Conservation (phyloP, 164 flowering plant genomes). For the Magnolia changhungtana region DNA sequence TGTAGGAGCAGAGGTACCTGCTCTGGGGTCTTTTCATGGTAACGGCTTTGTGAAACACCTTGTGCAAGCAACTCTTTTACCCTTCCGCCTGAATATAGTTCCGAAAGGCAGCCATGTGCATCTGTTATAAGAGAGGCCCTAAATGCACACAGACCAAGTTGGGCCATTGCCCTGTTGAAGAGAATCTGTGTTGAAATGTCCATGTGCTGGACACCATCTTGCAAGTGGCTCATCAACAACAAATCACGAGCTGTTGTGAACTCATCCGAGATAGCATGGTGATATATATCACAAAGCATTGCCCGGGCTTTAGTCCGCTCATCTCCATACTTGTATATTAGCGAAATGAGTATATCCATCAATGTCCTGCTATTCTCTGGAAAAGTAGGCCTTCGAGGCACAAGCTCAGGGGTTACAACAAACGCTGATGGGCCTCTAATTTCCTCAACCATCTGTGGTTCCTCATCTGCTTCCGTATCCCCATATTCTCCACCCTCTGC, state of each 20-base stretch:
- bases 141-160: constrained; percentile 89
- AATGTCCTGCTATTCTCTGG: constrained; percentile 69
- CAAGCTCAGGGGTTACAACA: constrained; percentile 69
- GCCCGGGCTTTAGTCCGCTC: constrained; percentile 97
- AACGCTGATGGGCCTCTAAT: constrained; percentile 62
- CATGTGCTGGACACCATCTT: constrained; percentile 81
- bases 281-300: constrained; percentile 94
- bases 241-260: constrained; percentile 76
- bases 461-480: constrained; percentile 45
- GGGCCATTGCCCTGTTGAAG: constrained; percentile 93
- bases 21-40: constrained; percentile 95
- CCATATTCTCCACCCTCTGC: constrained; percentile 40
- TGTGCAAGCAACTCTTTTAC: constrained; percentile 94
- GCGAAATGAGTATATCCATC: constrained; percentile 78
- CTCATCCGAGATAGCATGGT: constrained; percentile 85
- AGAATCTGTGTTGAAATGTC: constrained; percentile 88
- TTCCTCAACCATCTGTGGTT: constrained; percentile 44
- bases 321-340: constrained; percentile 86
- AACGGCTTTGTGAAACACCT: constrained; percentile 89
- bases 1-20: constrained; percentile 46
- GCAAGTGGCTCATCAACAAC: constrained; percentile 92
- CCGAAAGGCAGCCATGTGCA: constrained; percentile 84
- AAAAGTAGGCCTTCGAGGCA: constrained; percentile 77
- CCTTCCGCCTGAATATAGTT: constrained; percentile 89
- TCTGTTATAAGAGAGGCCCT: constrained; percentile 65